Base-by-base conservation (phyloP, 1,284 basidiomycete species). In the Puccinia coronata region DNA sequence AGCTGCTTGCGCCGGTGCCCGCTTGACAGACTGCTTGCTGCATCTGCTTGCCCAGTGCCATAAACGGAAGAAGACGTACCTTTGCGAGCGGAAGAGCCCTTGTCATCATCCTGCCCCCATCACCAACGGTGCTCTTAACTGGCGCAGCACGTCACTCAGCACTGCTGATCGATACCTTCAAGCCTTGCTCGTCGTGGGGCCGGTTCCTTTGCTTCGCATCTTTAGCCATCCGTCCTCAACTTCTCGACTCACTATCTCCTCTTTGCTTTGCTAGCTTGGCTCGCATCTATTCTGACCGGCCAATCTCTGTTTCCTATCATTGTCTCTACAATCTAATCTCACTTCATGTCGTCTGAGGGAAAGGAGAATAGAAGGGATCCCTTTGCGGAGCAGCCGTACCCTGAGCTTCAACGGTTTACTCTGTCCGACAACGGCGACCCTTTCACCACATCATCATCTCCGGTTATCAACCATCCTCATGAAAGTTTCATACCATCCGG, bases 321-420 rank as follows among this genome's bases (percentile, higher is more conserved):
- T n/a, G n/a, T n/a, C n/a, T n/a, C n/a, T n/a, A n/a, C n/a, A n/a
- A n/a, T n/a, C n/a, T n/a, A 43, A 47, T 28, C 23, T 23, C 28
- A 53, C 47, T 34, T 36, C 47, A 71, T 71, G 69, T 70, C 67
- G 36, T 47, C 63, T 18, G 23, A 53, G 23, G 41, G 34, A n/a
- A 51, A 2, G 28, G 69, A 71, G 31, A 23, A 53, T 55, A 47
- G 49, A 36, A 51, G 20, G 18, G 69, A 71, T 55, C 69, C 69
- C 47, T 71, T 71, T 71, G 4, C 47, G 18, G 63, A 67, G 8
- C 69, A 53, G 43, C 69, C 69, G 5, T 34, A 53, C 49, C 20
- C 69, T 16, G 69, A 71, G 20, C 47, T 55, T 34, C 11, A 9
- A 16, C 69, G 49, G 23, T 18, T 31, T 71, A 2, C 12, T 51